phyloP scores from a whole-genome alignment of 768 basidiomycete genomes.

The Leccinum ochraceum region DNA sequence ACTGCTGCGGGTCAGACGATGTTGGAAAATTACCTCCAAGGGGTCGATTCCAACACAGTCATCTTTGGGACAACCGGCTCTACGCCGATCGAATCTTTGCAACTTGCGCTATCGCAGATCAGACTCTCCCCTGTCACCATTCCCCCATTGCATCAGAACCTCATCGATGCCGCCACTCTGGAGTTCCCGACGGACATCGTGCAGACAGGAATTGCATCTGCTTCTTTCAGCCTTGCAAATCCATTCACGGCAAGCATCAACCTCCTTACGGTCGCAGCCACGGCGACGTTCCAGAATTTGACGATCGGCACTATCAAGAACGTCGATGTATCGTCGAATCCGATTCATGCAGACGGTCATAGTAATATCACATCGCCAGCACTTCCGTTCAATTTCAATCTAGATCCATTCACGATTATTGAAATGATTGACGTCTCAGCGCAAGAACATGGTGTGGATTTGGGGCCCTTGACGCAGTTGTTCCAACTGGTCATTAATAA shows the following conservation, averaged over 20 bases:
- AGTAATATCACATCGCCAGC: slow-evolving; percentile 53
- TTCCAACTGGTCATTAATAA: slow-evolving; percentile 56
- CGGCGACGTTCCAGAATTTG: slow-evolving; percentile 54
- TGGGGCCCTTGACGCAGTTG: slow-evolving; percentile 58
- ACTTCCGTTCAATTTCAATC: slow-evolving; percentile 64
- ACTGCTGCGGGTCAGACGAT: slow-evolving; percentile 53
- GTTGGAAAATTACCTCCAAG: slow-evolving; percentile 72
- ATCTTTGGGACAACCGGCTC: slow-evolving; percentile 58
- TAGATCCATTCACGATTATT: slow-evolving; percentile 63
- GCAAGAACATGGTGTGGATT: slow-evolving; percentile 51
- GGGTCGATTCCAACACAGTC: slow-evolving; percentile 51
- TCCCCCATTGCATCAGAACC: slow-evolving; percentile 60
- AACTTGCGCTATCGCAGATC: slow-evolving; percentile 61
- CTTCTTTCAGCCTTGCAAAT: slow-evolving; percentile 59
- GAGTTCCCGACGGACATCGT: slow-evolving; percentile 64
- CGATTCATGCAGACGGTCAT: slow-evolving; percentile 62
- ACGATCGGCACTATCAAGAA: slow-evolving; percentile 59
- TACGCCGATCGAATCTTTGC: slow-evolving; percentile 61
- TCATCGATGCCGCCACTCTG: slow-evolving; percentile 57
- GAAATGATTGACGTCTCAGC: slow-evolving; percentile 52
- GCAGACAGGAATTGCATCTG: slow-evolving; percentile 57
- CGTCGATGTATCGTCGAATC: slow-evolving; percentile 53
- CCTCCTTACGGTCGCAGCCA: slow-evolving; percentile 53
- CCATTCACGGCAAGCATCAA: slow-evolving; percentile 76
- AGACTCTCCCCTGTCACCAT: slow-evolving; percentile 61